A percentile compares a stretch with the other conserved stretches of the same genome.
Evolutionary conservation across 495 filamentous ascomycete species (phyloP).

Genomic region (Talaromyces thailandensis): DNA sequence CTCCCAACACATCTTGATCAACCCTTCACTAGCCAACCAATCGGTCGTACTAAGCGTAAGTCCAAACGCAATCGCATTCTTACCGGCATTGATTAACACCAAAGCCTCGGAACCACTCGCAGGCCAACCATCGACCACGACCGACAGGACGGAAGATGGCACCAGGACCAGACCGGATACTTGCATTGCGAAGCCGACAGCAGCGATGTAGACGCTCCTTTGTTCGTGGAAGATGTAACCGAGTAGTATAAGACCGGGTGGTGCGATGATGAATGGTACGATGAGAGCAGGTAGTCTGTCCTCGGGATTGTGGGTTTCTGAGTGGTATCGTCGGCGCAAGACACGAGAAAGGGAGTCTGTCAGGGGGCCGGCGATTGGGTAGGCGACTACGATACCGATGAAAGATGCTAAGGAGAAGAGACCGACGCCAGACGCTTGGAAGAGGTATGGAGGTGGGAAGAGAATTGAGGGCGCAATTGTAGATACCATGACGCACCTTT

Average conservation of each 20-base stretch:
- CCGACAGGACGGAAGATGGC: constrained; percentile 24
- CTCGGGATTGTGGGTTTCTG: constrained; percentile 19
- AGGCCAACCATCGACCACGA: constrained; percentile 24
- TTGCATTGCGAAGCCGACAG: constrained; percentile 18
- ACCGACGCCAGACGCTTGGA: constrained; percentile 17
- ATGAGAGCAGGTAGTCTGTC: constrained; percentile 22
- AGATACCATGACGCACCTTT: constrained; percentile 20
- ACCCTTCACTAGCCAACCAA: constrained; percentile 23
- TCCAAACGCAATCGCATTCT: constrained; percentile 33
- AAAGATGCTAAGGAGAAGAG: constrained; percentile 24
- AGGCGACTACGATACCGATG: constrained; percentile 20
- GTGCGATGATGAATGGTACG: constrained; percentile 20
- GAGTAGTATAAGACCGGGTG: constrained; percentile 21
- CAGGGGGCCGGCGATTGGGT: constrained; percentile 22
- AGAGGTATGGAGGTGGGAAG: constrained; percentile 21
- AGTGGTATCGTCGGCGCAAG: constrained; percentile 18
- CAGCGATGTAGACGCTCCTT: constrained; percentile 15
- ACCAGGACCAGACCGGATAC: constrained; percentile 18
- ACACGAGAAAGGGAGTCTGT: constrained; percentile 22
- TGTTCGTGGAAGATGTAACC: constrained; percentile 16
- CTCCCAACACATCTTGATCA: constrained; percentile 30
- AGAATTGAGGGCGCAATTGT: constrained; percentile 17
- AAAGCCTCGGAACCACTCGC: constrained; percentile 19
- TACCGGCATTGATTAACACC: constrained; percentile 28
- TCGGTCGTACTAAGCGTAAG: constrained; percentile 15